A percentile compares a stretch with the other conserved stretches of the same genome.
Evolutionary conservation across 306 rosid species (phyloP).

Genomic region (Elaeagnus macrophylla): DNA sequence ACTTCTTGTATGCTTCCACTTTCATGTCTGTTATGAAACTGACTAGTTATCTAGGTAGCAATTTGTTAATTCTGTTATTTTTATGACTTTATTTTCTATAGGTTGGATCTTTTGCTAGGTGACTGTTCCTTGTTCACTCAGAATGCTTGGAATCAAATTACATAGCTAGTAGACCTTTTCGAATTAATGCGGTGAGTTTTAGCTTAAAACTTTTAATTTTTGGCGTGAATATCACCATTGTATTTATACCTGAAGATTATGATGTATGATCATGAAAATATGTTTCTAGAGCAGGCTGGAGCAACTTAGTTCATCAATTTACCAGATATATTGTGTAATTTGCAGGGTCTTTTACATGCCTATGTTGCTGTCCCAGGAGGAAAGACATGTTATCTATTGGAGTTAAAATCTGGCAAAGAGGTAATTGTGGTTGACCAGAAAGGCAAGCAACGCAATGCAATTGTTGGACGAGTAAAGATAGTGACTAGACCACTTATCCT

Average conservation of each 20-base stretch:
- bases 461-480: slow-evolving; percentile 83
- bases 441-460: slow-evolving; percentile 59
- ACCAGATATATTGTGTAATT: neutral
- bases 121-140: slow-evolving; percentile 78
- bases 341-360: slow-evolving; percentile 78
- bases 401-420: slow-evolving; percentile 75
- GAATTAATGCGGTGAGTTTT: slow-evolving; percentile 81
- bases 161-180: slow-evolving; percentile 87
- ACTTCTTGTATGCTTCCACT: slow-evolving; percentile 50
- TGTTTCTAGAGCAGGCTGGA: too few relatives aligned
- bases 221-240: neutral
- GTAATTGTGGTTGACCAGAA: slow-evolving; percentile 67
- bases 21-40: neutral
- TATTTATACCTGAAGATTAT: neutral
- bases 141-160: slow-evolving; percentile 93
- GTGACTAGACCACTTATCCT: slow-evolving; percentile 75
- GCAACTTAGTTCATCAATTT: too few relatives aligned
- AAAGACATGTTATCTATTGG: slow-evolving; percentile 76
- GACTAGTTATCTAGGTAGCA: slow-evolving; percentile 6
- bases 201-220: neutral
- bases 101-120: slow-evolving; percentile 94
- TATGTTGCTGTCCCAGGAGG: slow-evolving; percentile 83
- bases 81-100: slow-evolving; percentile 15
- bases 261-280: too few relatives aligned
- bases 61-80: slow-evolving; percentile 1